These are phyloP conservation scores for Lachancea mirantina DNA, from an alignment of 805 yeast genomes.

Conservation along the genomic window DNA sequence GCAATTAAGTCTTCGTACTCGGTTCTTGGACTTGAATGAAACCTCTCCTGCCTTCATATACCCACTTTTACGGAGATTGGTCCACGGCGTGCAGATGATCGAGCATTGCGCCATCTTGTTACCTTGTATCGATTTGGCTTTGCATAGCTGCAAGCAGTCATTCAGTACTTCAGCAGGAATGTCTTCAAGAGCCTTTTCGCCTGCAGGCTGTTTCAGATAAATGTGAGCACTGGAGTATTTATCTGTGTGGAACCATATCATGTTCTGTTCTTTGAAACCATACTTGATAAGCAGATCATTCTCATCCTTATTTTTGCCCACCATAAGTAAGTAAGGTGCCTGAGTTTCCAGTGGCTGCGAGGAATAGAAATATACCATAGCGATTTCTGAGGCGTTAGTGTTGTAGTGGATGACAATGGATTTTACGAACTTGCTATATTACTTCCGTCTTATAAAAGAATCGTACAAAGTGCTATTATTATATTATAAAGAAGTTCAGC, in stretches of 20 bases:
- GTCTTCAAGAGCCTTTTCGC: conserved; percentile 39
- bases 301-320: conserved; percentile 73
- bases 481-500: too few relatives aligned
- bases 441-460: too few relatives aligned
- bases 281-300: conserved; percentile 54
- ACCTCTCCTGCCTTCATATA: conserved; percentile 78
- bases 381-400: too few relatives aligned
- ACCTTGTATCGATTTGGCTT: conserved; percentile 71
- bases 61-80: conserved; percentile 57
- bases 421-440: too few relatives aligned
- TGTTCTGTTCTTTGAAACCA: conserved; percentile 51
- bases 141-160: conserved; percentile 64
- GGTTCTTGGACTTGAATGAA: conserved; percentile 53
- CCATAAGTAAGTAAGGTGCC: conserved; percentile 25
- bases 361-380: conserved; percentile 26
- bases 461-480: too few relatives aligned
- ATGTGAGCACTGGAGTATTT: conserved; percentile 72
- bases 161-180: conserved; percentile 47
- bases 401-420: too few relatives aligned
- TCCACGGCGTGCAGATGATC: conserved; percentile 68
- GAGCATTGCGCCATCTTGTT: conserved; percentile 61
- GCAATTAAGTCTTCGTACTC: conserved; percentile 47
- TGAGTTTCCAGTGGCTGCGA: conserved; percentile 17
- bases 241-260: conserved; percentile 75
- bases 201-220: conserved; percentile 48